A percentile compares a stretch with the other conserved stretches of the same genome.
Conservation (phyloP, 257 asterid species). For the Pogostemon cablin region DNA sequence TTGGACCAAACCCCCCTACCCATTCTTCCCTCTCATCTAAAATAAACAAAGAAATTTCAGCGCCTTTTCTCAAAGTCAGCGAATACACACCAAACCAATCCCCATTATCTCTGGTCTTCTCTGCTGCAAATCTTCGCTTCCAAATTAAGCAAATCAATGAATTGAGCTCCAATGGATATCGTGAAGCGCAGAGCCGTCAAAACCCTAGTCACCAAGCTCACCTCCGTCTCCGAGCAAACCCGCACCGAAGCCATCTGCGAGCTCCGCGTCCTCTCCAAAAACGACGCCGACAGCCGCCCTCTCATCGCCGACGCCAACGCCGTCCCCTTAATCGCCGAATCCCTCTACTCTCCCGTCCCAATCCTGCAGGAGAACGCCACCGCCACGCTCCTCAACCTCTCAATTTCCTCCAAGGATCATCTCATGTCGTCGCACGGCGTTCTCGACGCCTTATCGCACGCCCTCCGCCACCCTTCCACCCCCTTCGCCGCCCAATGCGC, state of each 20-base stretch:
- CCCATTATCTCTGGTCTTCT: not conserved
- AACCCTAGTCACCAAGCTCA: conserved; percentile 65
- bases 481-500: conserved; percentile 79
- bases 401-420: conserved; percentile 72
- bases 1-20: conserved; percentile 33
- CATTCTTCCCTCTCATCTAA: not conserved
- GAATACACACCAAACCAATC: conserved; percentile 10
- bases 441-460: conserved; percentile 96
- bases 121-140: not conserved
- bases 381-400: conserved; percentile 81
- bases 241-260: conserved; percentile 83
- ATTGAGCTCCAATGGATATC: conserved; percentile 51
- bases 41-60: not conserved
- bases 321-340: conserved; percentile 69
- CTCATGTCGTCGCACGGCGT: conserved; percentile 76
- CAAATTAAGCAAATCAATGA: conserved; percentile 9
- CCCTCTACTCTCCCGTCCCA: conserved; percentile 67
- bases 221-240: conserved; percentile 85
- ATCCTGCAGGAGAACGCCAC: conserved; percentile 86
- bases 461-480: conserved; percentile 77
- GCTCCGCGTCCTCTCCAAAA: conserved; percentile 76
- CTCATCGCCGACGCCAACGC: conserved; percentile 78
- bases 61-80: conserved; percentile 35
- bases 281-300: conserved; percentile 73
- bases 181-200: conserved; percentile 64